Percentiles rank a stretch among this genome's conserved stretches.
These are phyloP conservation scores for Vaccinium vitisidaea DNA, from an alignment of 148 eudicot genomes.

Conservation along the genomic window DNA sequence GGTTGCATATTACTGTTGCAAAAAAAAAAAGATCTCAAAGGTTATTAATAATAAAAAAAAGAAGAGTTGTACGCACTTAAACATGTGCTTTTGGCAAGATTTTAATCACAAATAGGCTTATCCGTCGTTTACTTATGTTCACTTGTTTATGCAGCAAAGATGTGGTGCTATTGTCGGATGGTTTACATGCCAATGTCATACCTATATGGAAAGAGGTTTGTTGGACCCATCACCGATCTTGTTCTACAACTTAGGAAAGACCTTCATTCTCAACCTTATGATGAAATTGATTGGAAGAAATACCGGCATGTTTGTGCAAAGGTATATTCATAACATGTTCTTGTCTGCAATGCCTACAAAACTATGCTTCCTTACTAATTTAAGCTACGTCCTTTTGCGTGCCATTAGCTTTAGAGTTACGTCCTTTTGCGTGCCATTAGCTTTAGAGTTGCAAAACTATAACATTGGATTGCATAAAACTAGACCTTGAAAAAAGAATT, in stretches of 20 bases:
- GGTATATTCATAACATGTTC: conserved; percentile 9
- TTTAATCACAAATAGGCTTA: neutral
- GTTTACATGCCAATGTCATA: conserved; percentile 45
- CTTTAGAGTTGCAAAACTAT: no score
- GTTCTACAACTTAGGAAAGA: conserved; percentile 37
- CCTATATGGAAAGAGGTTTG: conserved; percentile 46
- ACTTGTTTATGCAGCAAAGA: conserved; percentile 30
- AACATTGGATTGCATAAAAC: no score
- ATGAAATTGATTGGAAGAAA: conserved; percentile 33
- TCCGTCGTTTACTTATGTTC: neutral
- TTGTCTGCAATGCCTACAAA: neutral
- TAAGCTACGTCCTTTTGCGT: neutral
- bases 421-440: no score
- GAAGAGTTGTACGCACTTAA: neutral
- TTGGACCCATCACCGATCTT: conserved; percentile 38
- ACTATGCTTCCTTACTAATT: neutral
- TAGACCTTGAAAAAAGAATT: no score
- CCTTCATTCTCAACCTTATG: conserved; percentile 30
- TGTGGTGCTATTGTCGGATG: conserved; percentile 34
- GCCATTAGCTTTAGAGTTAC: no score
- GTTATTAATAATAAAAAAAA: neutral
- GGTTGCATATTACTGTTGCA: neutral
- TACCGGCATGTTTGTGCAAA: conserved; percentile 32
- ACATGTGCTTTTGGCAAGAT: neutral
- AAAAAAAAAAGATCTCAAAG: neutral